phyloP scores from a whole-genome alignment of 2,329 filamentous ascomycete genomes.

The Penicillium sp. region DNA sequence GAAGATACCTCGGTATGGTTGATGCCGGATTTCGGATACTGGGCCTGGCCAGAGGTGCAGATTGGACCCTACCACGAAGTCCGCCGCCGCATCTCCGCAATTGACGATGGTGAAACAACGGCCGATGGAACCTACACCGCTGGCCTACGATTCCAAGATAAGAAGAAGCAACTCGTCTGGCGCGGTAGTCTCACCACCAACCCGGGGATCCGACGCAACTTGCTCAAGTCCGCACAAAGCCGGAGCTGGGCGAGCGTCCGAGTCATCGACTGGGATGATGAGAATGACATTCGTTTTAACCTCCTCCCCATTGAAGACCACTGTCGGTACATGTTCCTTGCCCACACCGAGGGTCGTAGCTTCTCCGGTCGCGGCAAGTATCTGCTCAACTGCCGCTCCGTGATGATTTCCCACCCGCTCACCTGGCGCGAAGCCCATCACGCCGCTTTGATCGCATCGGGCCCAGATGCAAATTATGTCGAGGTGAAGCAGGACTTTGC shows the following conservation, averaged over 20 bases:
- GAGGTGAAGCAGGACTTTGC: conserved; percentile 58
- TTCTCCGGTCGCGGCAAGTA: conserved; percentile 60
- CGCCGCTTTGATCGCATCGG: conserved; percentile 49
- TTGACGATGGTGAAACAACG: conserved; percentile 39
- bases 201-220: conserved; percentile 42
- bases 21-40: conserved; percentile 60
- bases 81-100: conserved; percentile 40
- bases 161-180: conserved; percentile 55
- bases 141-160: conserved; percentile 37
- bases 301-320: conserved; percentile 57
- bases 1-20: conserved; percentile 52
- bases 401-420: conserved; percentile 54
- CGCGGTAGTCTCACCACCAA: conserved; percentile 49
- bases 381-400: conserved; percentile 55
- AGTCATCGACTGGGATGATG: conserved; percentile 47
- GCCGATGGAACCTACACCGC: conserved; percentile 24
- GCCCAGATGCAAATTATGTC: conserved; percentile 55
- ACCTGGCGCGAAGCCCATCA: conserved; percentile 56
- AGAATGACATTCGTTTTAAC: conserved; percentile 44
- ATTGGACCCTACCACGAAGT: conserved; percentile 51
- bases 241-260: conserved; percentile 54
- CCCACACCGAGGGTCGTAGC: conserved; percentile 58
- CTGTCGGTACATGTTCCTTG: conserved; percentile 59
- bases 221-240: conserved; percentile 44
- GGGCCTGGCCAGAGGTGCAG: conserved; percentile 56